These are phyloP conservation scores for Penicillium sp. DNA, from an alignment of 2,329 filamentous ascomycete genomes.

Conservation along the genomic window DNA sequence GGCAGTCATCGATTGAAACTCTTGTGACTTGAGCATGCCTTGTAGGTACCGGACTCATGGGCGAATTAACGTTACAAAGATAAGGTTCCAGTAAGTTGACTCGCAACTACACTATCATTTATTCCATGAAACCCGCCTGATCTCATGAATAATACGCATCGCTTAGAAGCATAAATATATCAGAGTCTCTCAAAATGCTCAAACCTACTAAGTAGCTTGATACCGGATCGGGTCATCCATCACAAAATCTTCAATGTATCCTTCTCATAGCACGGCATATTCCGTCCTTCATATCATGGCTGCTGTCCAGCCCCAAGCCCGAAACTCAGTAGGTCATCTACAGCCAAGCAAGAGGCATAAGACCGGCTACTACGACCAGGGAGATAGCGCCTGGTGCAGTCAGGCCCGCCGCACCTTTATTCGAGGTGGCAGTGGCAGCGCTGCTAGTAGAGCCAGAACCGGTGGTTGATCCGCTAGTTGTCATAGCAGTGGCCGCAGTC, in stretches of 20 bases:
- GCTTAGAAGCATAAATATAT: not conserved
- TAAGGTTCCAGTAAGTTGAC: too few relatives aligned
- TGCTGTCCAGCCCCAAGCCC: not conserved
- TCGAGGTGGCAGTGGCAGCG: slow-evolving; percentile 13
- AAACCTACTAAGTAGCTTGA: not conserved
- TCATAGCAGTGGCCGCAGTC: slow-evolving; percentile 3
- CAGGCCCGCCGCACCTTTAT: slow-evolving; percentile 16
- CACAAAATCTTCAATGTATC: not conserved
- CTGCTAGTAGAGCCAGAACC: not conserved
- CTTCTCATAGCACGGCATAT: not conserved
- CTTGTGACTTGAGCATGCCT: not conserved
- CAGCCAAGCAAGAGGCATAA: slow-evolving; percentile 30
- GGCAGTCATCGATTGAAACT: too few relatives aligned
- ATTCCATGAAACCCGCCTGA: too few relatives aligned
- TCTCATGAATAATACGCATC: not conserved
- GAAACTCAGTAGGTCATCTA: slow-evolving; percentile 9
- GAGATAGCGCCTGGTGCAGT: slow-evolving; percentile 14
- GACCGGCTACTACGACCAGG: slow-evolving; percentile 23
- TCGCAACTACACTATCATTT: too few relatives aligned
- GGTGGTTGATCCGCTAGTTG: not conserved
- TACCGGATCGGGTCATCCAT: not conserved
- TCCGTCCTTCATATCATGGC: not conserved
- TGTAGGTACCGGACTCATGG: not conserved
- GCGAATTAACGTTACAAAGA: not conserved
- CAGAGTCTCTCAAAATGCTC: not conserved